These are phyloP conservation scores for Lunularia cruciata DNA, from an alignment of 225 moss, liverwort and hornwort genomes.

Conservation along the genomic window DNA sequence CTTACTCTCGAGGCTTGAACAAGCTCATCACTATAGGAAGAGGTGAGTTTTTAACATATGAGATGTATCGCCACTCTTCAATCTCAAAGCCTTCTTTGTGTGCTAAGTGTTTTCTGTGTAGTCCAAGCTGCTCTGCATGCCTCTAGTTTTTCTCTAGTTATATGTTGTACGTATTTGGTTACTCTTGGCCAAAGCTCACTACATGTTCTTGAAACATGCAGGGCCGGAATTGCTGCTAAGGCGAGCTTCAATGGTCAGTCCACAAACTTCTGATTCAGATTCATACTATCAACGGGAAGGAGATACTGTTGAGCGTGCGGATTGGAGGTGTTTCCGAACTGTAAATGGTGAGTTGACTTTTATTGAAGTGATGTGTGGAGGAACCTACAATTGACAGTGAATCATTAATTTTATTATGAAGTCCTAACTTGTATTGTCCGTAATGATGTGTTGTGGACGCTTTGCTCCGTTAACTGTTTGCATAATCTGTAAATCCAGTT, in stretches of 20 bases:
- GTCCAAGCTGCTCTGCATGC: too few relatives aligned
- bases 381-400: too few relatives aligned
- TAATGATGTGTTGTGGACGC: too few relatives aligned
- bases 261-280: constrained; percentile 57
- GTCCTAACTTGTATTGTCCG: too few relatives aligned
- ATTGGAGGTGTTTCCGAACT: constrained; percentile 68
- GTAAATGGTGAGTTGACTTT: constrained; percentile 56
- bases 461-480: too few relatives aligned
- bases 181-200: too few relatives aligned
- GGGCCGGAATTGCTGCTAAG: constrained; percentile 61
- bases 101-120: too few relatives aligned
- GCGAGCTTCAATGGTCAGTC: constrained; percentile 51
- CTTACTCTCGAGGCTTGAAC: constrained; percentile 51
- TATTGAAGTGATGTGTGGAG: too few relatives aligned
- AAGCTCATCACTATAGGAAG: constrained; percentile 73
- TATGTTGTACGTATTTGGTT: not conserved
- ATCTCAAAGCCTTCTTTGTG: not conserved
- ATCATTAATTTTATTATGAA: too few relatives aligned
- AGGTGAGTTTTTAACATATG: constrained; percentile 35
- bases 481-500: too few relatives aligned
- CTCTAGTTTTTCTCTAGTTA: not conserved
- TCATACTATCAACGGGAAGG: constrained; percentile 50
- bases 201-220: constrained; percentile 20
- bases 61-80: too few relatives aligned
- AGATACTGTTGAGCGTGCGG: constrained; percentile 65